Evolutionary conservation across 2,329 filamentous ascomycete genomes (phyloP).

Genomic region (Botrytis cinerea): DNA sequence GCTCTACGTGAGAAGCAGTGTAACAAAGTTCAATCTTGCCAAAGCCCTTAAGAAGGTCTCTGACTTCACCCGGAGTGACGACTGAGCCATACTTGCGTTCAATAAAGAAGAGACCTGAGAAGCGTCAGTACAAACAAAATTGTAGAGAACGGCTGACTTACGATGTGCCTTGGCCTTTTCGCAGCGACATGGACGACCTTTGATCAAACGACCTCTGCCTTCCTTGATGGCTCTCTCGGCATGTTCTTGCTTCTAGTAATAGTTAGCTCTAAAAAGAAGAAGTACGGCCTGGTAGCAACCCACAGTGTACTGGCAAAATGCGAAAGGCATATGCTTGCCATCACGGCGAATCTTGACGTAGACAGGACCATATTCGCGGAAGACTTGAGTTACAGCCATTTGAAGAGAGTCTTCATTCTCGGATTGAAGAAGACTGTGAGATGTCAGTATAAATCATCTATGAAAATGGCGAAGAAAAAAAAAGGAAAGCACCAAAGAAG

Average conservation of each 20-base stretch:
- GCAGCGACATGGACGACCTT: constrained; percentile 59
- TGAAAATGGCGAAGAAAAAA: not conserved
- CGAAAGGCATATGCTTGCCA: constrained; percentile 60
- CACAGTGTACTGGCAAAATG: constrained; percentile 64
- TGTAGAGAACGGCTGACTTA: constrained; percentile 42
- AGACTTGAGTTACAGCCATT: constrained; percentile 53
- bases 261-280: constrained; percentile 35
- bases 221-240: constrained; percentile 51
- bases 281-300: constrained; percentile 37
- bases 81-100: constrained; percentile 44
- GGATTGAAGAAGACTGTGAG: constrained; percentile 52
- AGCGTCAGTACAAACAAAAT: constrained; percentile 17
- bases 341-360: constrained; percentile 67
- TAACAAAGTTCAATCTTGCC: constrained; percentile 46
- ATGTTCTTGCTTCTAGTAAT: constrained; percentile 49
- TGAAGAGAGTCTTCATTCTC: constrained; percentile 54
- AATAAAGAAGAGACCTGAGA: constrained; percentile 53
- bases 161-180: constrained; percentile 62
- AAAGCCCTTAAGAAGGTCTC: constrained; percentile 46
- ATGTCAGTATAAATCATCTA: constrained; percentile 7
- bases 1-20: constrained; percentile 34
- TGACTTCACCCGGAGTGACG: constrained; percentile 49
- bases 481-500: not conserved
- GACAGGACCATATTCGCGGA: constrained; percentile 56
- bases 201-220: constrained; percentile 52